Percentiles rank a stretch among this genome's conserved stretches.
phyloP scores from a whole-genome alignment of 2,329 filamentous ascomycete species.

The Aschersonia sp. region DNA sequence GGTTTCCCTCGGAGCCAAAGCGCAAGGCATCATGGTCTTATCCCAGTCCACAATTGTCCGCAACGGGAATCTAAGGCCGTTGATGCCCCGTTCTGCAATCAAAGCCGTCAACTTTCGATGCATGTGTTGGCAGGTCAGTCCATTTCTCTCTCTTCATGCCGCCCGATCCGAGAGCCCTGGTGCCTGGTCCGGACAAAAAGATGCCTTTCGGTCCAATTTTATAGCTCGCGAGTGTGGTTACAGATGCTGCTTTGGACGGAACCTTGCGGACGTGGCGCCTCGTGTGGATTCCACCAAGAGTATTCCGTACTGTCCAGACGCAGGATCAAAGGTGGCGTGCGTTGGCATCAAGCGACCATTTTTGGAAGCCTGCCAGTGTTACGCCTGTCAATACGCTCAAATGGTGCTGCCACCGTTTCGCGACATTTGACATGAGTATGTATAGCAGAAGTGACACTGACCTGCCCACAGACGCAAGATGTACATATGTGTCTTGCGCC shows the following conservation, averaged over 20 bases:
- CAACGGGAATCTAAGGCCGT: slow-evolving; percentile 2
- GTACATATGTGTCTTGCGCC: too few relatives aligned
- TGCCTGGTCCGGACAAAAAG: background rate
- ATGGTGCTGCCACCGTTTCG: too few relatives aligned
- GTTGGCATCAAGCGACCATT: too few relatives aligned
- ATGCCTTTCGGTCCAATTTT: background rate
- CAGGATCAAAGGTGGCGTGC: too few relatives aligned
- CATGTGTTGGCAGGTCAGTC: background rate
- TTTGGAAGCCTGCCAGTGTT: too few relatives aligned
- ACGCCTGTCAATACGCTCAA: too few relatives aligned
- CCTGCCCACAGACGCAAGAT: too few relatives aligned
- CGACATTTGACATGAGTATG: too few relatives aligned
- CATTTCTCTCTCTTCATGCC: background rate
- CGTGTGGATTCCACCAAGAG: background rate
- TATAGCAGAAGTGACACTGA: too few relatives aligned
- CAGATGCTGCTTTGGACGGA: background rate
- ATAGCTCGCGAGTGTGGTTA: background rate
- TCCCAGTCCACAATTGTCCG: background rate
- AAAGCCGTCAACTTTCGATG: background rate
- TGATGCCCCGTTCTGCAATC: slow-evolving; percentile 2
- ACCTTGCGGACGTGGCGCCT: background rate
- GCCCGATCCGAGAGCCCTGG: background rate
- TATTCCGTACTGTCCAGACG: background rate
- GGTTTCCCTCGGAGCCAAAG: background rate
- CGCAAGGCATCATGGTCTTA: background rate